A percentile compares a stretch with the other conserved stretches of the same genome.
Conservation (phyloP, 495 filamentous ascomycete species). For the Penicillium argentinense region DNA sequence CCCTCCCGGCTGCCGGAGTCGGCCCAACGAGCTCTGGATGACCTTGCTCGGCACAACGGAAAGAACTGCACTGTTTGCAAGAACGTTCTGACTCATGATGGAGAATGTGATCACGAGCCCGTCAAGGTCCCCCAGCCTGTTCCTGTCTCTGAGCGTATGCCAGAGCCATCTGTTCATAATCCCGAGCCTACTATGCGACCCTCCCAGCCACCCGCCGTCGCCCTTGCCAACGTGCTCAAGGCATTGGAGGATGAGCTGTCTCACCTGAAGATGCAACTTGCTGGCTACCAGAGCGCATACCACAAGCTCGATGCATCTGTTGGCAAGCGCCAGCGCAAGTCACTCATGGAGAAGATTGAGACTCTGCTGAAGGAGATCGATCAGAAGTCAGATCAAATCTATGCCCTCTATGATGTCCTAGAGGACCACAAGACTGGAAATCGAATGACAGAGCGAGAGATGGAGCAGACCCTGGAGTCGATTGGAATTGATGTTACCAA, state of each 20-base stretch:
- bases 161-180: conserved; percentile 48
- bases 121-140: conserved; percentile 65
- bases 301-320: conserved; percentile 68
- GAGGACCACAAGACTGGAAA: conserved; percentile 74
- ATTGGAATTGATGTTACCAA: conserved; percentile 50
- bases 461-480: conserved; percentile 66
- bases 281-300: conserved; percentile 58
- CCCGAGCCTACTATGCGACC: conserved; percentile 78
- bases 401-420: conserved; percentile 84
- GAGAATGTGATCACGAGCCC: conserved; percentile 43
- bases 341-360: conserved; percentile 63
- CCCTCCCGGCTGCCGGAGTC: conserved; percentile 41
- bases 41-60: conserved; percentile 61
- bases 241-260: conserved; percentile 77
- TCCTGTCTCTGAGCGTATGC: conserved; percentile 69
- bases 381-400: conserved; percentile 82
- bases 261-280: conserved; percentile 71
- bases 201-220: conserved; percentile 67
- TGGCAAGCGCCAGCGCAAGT: conserved; percentile 65
- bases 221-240: conserved; percentile 79
- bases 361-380: conserved; percentile 65
- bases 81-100: conserved; percentile 50
- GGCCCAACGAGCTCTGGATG: conserved; percentile 59
- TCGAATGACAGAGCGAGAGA: conserved; percentile 63
- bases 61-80: conserved; percentile 75